Conservation (phyloP, 495 filamentous ascomycete genomes). For the Aspergillus bridgeri region DNA sequence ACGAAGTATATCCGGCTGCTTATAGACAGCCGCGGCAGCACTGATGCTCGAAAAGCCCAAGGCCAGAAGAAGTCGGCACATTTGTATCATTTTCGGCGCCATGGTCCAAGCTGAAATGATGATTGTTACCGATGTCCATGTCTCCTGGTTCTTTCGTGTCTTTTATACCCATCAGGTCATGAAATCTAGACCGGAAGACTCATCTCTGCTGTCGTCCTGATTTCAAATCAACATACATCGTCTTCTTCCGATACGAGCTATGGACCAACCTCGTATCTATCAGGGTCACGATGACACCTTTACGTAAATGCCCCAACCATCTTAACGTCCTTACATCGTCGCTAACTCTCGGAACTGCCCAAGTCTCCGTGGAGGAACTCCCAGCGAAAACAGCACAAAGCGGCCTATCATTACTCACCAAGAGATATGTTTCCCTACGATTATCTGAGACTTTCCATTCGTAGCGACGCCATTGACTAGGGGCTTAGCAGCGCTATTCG, state of each 20-base stretch:
- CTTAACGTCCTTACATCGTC: no score
- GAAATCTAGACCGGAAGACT: background rate
- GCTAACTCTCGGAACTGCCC: background rate
- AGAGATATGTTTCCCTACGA: background rate
- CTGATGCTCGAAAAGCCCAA: constrained; percentile 6
- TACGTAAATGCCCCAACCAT: background rate
- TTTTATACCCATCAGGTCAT: background rate
- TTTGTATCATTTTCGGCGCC: background rate
- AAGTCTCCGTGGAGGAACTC: no score
- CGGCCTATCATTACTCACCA: background rate
- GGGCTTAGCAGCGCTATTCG: background rate
- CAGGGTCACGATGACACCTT: background rate
- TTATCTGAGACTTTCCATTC: background rate
- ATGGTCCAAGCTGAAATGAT: background rate
- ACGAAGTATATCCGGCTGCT: constrained; percentile 3
- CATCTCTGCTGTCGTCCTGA: background rate
- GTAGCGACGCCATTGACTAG: background rate
- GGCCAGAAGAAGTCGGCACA: constrained; percentile 1
- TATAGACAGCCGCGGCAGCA: background rate
- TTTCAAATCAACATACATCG: background rate
- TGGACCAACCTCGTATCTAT: background rate
- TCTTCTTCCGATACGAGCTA: background rate
- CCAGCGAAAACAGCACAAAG: background rate
- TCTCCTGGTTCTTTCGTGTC: background rate
- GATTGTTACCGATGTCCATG: background rate